Base-by-base conservation (phyloP, 2,329 filamentous ascomycete species). In the Aspergillus eucalypticola region DNA sequence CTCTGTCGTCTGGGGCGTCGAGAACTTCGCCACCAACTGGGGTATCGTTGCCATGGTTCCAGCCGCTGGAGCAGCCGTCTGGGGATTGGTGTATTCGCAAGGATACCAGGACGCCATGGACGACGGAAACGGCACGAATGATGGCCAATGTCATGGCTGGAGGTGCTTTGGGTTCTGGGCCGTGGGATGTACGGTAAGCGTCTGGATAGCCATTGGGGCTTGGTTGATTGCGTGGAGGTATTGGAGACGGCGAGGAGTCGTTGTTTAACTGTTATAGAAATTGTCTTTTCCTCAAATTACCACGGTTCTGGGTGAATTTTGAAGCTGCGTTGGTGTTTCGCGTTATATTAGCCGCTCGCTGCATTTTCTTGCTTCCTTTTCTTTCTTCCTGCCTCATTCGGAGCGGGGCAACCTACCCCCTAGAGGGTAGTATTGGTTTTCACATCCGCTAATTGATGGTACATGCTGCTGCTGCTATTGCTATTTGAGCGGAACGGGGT, bases 21-120 rank as follows among this genome's bases (percentile, higher is more conserved):
- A 98, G 80, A 99, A 98, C 74, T 98, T 99, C 73, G 95, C 92
- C 60, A 99, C 95, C 0, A 98, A 99, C 70, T 99, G 94, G 88
- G 95, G 95, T 8, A 93, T 98, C 62, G 88, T 98, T 7, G 92
- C 93, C 44, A 95, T 96, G 82, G 88, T 94, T 59, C 95, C 95
- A 2, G 95, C 95, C 0, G 78, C 90, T 0, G 95, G 94, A 0
- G 92, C 94, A 0, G 92, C 92, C 0, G 83, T 96, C 32, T 99
- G 94, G 92, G 92, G 93, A 0, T 76, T 95, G 0, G 80, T 97
- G n/a, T 99, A 98, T 74, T 91, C 90, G 51, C 67, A 61, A 29
- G 73, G 68, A 19, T 78, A 78, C 58, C 75, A 78, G 66, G 71
- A 63, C 59, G 75, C 65, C 58, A 72, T 54, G 70, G 79, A 85